Conservation (phyloP, 2,329 filamentous ascomycete genomes). For the Microdochium trichocladiopsis region DNA sequence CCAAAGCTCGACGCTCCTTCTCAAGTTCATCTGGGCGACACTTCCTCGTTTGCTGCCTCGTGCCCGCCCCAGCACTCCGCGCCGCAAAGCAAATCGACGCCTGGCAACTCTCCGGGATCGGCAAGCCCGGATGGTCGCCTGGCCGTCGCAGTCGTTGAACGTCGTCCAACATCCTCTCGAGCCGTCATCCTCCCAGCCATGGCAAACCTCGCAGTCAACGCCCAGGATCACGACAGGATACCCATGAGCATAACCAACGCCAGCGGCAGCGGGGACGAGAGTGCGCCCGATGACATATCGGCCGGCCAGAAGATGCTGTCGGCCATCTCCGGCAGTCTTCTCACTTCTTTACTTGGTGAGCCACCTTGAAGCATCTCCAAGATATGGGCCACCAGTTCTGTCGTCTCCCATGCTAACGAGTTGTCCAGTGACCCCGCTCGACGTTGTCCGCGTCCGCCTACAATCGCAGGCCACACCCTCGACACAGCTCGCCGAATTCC, state of each 20-base stretch:
- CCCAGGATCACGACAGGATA: slow-evolving; percentile 31
- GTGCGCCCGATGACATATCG: slow-evolving; percentile 60
- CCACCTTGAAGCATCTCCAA: slow-evolving; percentile 5
- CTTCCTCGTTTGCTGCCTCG: not conserved
- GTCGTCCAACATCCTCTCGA: not conserved
- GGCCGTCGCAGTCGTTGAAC: not conserved
- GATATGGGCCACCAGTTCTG: slow-evolving; percentile 2
- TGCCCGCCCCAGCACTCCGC: not conserved
- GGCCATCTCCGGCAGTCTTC: slow-evolving; percentile 79
- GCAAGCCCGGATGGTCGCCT: not conserved
- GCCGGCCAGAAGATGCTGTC: slow-evolving; percentile 90
- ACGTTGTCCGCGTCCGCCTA: slow-evolving; percentile 90
- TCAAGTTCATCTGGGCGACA: not conserved
- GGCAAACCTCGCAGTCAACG: slow-evolving; percentile 14
- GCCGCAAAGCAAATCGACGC: not conserved
- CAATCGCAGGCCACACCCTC: slow-evolving; percentile 64
- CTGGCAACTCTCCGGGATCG: not conserved
- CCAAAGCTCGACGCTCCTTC: not conserved
- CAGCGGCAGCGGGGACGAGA: slow-evolving; percentile 25
- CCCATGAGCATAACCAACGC: slow-evolving; percentile 21
- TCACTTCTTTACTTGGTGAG: slow-evolving; percentile 84
- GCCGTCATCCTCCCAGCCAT: not conserved
- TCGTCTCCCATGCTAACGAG: slow-evolving; percentile 3
- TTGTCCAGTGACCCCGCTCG: slow-evolving; percentile 76
- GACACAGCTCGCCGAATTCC: slow-evolving; percentile 42